These are phyloP conservation scores for Kalmanozyma brasiliensis DNA, from an alignment of 1,284 basidiomycete genomes.

Conservation along the genomic window DNA sequence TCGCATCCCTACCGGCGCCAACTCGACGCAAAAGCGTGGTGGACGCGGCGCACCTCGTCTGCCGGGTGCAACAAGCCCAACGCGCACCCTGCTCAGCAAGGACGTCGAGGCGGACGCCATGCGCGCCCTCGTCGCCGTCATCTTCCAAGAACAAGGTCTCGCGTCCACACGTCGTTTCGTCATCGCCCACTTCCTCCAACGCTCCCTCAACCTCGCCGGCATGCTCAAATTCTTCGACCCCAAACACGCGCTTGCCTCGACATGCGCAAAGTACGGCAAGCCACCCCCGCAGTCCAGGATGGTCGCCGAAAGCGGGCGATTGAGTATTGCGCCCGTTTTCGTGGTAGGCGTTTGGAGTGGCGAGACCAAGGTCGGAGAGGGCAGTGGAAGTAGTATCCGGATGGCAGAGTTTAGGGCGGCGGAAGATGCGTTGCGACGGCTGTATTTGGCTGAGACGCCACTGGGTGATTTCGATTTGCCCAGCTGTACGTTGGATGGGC, in stretches of 20 bases:
- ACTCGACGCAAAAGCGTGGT: constrained; percentile 22
- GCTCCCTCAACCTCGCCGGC: constrained; percentile 73
- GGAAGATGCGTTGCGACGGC: constrained; percentile 81
- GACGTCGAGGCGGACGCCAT: constrained; percentile 69
- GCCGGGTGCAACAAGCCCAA: not conserved
- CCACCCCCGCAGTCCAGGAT: constrained; percentile 72
- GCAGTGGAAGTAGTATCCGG: constrained; percentile 87
- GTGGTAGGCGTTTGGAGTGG: constrained; percentile 92
- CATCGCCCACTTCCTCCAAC: constrained; percentile 48
- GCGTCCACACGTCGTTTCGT: constrained; percentile 49
- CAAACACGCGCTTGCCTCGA: constrained; percentile 65
- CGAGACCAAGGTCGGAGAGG: constrained; percentile 87
- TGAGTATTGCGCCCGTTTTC: constrained; percentile 87
- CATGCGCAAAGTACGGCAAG: constrained; percentile 64
- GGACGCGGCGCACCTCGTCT: constrained; percentile 9
- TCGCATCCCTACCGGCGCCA: constrained; percentile 24
- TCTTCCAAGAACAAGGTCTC: constrained; percentile 70
- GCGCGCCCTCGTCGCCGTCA: constrained; percentile 71
- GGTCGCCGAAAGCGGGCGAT: constrained; percentile 89
- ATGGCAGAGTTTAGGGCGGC: constrained; percentile 96
- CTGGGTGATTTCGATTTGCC: constrained; percentile 71
- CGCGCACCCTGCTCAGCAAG: constrained; percentile 47
- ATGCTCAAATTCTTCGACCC: constrained; percentile 82
- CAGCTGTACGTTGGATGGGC: constrained; percentile 51
- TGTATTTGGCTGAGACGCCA: constrained; percentile 76